Base-by-base conservation (phyloP, 2,329 filamentous ascomycete genomes). In the Periglandula ipomoeae region DNA sequence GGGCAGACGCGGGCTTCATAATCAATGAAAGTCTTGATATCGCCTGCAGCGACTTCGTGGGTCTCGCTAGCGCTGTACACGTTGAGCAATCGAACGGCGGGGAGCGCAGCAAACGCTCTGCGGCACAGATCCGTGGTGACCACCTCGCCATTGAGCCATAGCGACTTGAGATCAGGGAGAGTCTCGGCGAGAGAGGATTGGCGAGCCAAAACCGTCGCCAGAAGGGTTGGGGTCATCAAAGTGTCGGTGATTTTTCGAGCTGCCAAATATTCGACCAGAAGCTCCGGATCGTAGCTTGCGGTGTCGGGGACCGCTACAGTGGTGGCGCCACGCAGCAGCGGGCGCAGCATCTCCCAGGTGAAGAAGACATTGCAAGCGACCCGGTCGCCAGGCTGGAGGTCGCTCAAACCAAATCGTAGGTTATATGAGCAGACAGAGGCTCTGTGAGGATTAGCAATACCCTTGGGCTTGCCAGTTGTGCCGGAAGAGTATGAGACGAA, bases 321-420 rank as follows among this genome's bases (percentile, higher is more conserved):
- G 0, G 87, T 88, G 3, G 85, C 87, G 56, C 87, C 87, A 48
- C 86, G 78, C 48, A 91, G 62, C 40, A 91, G 70, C 8, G 87
- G 87, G 5, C 87, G 83, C 48, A 91, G 65, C 49, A 90, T 89
- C 63, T 91, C 87, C 87, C 87, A 91, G 42, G 90, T 75, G 61
- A 91, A 91, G 65, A 90, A 91, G 51, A 90, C 87, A 70, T 90
- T 91, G 68, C 86, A 90, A n/a, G 87, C 87, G 10, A 90, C 85
- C 6, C 87, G 78, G 56, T 89, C 87, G 15, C 85, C 85, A 0
- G 82, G 82, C 17, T 75, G 66, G 3, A 88, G 70, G 61, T 90
- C 82, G 55, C 81, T 84, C 44, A 90, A 64, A 9, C 69, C 71
- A 59, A 90, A 90, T 63, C 87, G 73, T 53, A 88, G 65, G 56